Base-by-base conservation (phyloP, 1,284 basidiomycete species). In the Cryptococcus jaspeensis region DNA sequence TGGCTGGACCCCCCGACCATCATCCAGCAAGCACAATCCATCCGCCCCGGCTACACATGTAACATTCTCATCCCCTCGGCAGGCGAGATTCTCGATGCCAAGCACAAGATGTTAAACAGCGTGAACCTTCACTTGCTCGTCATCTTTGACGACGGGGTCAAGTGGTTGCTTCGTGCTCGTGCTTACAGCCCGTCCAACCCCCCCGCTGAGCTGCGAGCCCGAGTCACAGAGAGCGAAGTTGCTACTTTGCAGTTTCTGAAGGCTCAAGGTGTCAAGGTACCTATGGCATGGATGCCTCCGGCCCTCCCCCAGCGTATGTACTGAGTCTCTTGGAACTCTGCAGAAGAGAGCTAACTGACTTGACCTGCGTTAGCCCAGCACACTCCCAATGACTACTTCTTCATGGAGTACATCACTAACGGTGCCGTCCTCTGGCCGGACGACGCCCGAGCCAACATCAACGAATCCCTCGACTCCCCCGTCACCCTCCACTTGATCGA, bases 121-220 rank as follows among this genome's bases (percentile, higher is more conserved):
- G 5, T 58, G 23, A 58, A 53, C 36, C 28, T 38, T 15, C 56
- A 53, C 18, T n/a, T 53, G n/a, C 35, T 38, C n/a, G 41, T 58
- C 40, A 45, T 49, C 4, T 58, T 58, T 18, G 47, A 58, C 8
- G 56, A 58, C 25, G 35, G 3, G 0, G 11, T 22, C 11, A 28
- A 16, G 5, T 52, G 51, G 51, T 18, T 58, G 3, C 40, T 58
- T 41, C 37, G 56, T 5, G 46, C 50, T 7, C 51, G 51, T 12
- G 25, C 35, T 39, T 11, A 18, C 32, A 35, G 32, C 16, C 18
- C 22, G 20, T 22, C 5, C 3, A 36, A 51, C 8, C 13, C 1
- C 16, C 39, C 35, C 6, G 40, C 42, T 0, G 41, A 44, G 13
- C 32, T 23, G 1, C 16, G 45, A 1, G 22, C 12, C 13, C 8